Evolutionary conservation across 2,329 filamentous ascomycete species (phyloP).

Genomic region (Calonectria pauciramosa): DNA sequence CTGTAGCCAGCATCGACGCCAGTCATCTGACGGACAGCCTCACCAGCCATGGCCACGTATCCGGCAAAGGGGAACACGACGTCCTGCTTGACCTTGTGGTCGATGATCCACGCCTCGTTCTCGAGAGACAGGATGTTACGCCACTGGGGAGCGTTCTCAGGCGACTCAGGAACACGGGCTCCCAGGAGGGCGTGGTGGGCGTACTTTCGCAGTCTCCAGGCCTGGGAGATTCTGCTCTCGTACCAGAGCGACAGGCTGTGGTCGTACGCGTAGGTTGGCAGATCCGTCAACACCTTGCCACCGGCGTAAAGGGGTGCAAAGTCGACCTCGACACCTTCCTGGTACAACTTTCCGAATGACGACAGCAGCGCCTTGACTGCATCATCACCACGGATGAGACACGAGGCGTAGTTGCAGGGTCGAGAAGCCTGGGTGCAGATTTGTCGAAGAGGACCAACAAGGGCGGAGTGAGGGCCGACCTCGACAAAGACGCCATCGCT

Average conservation of each 20-base stretch:
- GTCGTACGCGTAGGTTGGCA: constrained; percentile 52
- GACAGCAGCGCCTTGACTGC: neutral
- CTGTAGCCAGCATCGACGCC: constrained; percentile 36
- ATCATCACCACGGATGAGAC: constrained; percentile 8
- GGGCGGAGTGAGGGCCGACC: constrained; percentile 45
- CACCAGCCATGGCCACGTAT: constrained; percentile 50
- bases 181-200: constrained; percentile 40
- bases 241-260: constrained; percentile 23
- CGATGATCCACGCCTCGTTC: constrained; percentile 56
- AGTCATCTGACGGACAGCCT: constrained; percentile 40
- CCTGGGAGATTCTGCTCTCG: constrained; percentile 23
- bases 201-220: constrained; percentile 24
- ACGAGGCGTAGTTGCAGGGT: neutral
- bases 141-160: constrained; percentile 36
- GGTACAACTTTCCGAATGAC: constrained; percentile 9
- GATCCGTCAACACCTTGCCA: constrained; percentile 32
- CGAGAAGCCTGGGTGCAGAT: constrained; percentile 31
- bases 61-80: constrained; percentile 58
- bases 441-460: constrained; percentile 43
- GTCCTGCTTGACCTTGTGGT: constrained; percentile 59
- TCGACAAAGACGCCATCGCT: constrained; percentile 39
- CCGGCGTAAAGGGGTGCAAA: neutral
- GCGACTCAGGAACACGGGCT: constrained; percentile 29
- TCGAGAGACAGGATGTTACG: constrained; percentile 39
- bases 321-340: neutral